Base-by-base conservation (phyloP, 2,329 filamentous ascomycete species). In the Fusarium verrucosum region DNA sequence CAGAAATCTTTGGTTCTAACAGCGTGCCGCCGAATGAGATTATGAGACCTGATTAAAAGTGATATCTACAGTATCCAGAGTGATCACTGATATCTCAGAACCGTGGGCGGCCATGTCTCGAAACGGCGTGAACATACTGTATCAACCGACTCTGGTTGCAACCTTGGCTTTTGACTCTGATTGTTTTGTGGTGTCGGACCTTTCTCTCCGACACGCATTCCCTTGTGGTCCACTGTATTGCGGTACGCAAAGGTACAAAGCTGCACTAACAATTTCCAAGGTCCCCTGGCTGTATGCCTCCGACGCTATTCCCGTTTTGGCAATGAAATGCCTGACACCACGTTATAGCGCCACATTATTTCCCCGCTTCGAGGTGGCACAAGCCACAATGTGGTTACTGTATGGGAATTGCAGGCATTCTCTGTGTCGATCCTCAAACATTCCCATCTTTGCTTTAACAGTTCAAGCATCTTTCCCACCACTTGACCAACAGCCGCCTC, bases 181-280 rank as follows among this genome's bases (percentile, higher is more conserved):
- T 56, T 59, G 40, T 26, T 35, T 19, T 41, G 22, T 20, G 19
- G n/a, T 16, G 38, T 45, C 66, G 66, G 66, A 65, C 41, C 33
- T 19, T 55, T 43, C 26, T 17, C 47, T 69, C 66, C 68, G 62
- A 36, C 30, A n/a, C 42, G 16, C 51, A 58, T 67, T 56, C 62
- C 47, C 57, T 40, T 28, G 32, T 22, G 19, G 32, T 23, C 28
- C 33, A 23, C 46, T 37, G 25, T 10, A 17, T 32, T 8, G 19
- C 19, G 52, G 67, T 66, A 68, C 67, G 23, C 35, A 53, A 40
- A 56, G 43, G 41, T 58, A 66, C 56, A 58, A 63, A n/a, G 11
- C 20, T 58, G 54, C 51, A 49, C 61, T 66, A 66, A 70, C 66
- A 69, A 54, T 52, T 35, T 41, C 35, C 13, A 30, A 46, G 46